A percentile compares a stretch with the other conserved stretches of the same genome.
Conservation (phyloP, 2,329 filamentous ascomycete genomes). For the Pyrenophora graminea region DNA sequence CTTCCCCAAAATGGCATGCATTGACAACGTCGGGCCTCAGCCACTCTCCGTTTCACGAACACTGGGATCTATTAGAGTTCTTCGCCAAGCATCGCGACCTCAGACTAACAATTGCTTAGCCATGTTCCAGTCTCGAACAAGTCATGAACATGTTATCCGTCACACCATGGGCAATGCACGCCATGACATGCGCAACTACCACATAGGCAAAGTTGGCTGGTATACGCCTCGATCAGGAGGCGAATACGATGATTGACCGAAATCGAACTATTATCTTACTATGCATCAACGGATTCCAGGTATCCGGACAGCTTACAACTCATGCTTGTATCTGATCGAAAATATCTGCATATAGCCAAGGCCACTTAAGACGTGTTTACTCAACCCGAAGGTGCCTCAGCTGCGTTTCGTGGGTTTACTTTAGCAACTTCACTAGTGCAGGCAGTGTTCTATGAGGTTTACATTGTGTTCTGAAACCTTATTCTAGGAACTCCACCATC, state of each 20-base stretch:
- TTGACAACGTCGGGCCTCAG: slow-evolving; percentile 16
- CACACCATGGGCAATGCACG: no score
- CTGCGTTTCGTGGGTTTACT: slow-evolving; percentile 27
- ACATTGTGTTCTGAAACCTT: slow-evolving; percentile 19
- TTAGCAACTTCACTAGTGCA: slow-evolving; percentile 14
- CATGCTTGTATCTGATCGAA: no score
- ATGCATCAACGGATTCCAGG: no score
- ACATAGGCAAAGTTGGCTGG: no score
- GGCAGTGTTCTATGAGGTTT: slow-evolving; percentile 20
- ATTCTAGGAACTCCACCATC: slow-evolving; percentile 21
- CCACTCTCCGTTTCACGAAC: slow-evolving; percentile 28
- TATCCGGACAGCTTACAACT: no score
- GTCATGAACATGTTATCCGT: no score
- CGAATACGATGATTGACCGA: no score
- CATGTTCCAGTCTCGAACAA: slow-evolving; percentile 5
- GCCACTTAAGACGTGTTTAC: slow-evolving; percentile 22
- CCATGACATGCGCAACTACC: no score
- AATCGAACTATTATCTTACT: no score
- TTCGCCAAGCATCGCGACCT: slow-evolving; percentile 31
- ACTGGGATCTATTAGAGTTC: slow-evolving; percentile 23
- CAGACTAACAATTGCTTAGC: slow-evolving; percentile 29
- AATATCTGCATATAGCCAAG: slow-evolving; percentile 9
- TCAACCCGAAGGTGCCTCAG: slow-evolving; percentile 28
- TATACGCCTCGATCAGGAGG: no score
- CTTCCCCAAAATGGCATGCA: slow-evolving; percentile 2